These are phyloP conservation scores for Hippophae gyantsensis DNA, from an alignment of 306 rosid genomes.

Conservation along the genomic window DNA sequence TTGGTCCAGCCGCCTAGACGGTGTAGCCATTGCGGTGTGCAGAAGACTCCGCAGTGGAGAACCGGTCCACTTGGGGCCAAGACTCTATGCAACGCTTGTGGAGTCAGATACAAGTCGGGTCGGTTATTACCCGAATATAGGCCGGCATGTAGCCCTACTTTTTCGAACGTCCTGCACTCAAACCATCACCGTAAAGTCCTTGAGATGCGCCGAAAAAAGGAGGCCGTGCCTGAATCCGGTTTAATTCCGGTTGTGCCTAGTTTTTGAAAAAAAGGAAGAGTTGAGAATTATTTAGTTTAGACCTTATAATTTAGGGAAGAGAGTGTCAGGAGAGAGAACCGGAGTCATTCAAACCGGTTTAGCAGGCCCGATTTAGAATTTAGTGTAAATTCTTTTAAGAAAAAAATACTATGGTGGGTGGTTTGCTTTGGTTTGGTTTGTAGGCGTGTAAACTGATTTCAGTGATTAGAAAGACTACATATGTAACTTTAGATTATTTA, in stretches of 20 bases:
- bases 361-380: constrained; percentile 22
- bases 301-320: constrained; percentile 9
- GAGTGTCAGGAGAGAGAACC: constrained; percentile 18
- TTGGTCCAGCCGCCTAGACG: constrained; percentile 45
- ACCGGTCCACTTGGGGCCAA: constrained; percentile 86
- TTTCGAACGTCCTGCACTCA: constrained; percentile 69
- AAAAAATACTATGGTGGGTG: constrained; percentile 26
- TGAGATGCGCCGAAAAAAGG: constrained; percentile 92
- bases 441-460: constrained; percentile 30
- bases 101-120: constrained; percentile 88
- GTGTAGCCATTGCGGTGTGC: constrained; percentile 94
- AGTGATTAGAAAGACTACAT: constrained; percentile 28
- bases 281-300: background rate
- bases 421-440: constrained; percentile 18
- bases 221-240: constrained; percentile 29
- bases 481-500: background rate
- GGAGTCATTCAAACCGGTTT: constrained; percentile 30
- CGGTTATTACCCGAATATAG: constrained; percentile 84
- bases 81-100: constrained; percentile 82
- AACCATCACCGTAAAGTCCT: constrained; percentile 94
- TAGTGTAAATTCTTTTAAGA: constrained; percentile 33
- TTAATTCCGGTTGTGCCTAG: constrained; percentile 31
- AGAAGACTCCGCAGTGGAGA: constrained; percentile 97
- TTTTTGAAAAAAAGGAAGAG: constrained; percentile 32
- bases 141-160: constrained; percentile 94